Evolutionary conservation across 345 rosid species (phyloP), one percentile per base, ranked within the genome.

Genomic region (Pugionium dolabratum): DNA sequence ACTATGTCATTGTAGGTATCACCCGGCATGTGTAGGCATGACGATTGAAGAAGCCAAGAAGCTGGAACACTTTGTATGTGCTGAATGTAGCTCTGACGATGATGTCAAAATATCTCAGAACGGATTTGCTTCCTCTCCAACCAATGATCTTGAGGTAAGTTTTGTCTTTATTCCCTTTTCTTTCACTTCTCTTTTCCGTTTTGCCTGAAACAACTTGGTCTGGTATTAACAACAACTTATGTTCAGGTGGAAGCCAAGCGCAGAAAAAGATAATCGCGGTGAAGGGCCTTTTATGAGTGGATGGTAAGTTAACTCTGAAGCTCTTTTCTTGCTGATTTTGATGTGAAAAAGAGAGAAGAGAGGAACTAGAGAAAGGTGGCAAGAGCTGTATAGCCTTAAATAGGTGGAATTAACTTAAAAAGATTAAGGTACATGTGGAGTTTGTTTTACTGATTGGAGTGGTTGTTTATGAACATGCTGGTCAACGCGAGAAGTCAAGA

Each of bases 11-110:
- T 74, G 54, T 64, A 92, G 98, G 95, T 89, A 84, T 73, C 96
- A 92, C 76, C 96, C 98, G 54, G 86, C 87, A 10, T 92, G 96
- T 77, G 89, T 84, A 52, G 88, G 84, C 69, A 83, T 86, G 95
- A 84, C 88, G 2, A 83, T 83, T 71, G 93, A 87, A 72, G 90
- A 83, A 72, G 87, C 95, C 6, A 87, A 87, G 76, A 84, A 79
- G 80, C 70, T 87, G 25, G 95, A 87, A 1, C 95, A 84, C 73
- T 92, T 85, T 62, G 79, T 72, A 3, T 92, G 98, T 62, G 68
- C 75, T 59, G 96, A 89, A 62, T 92, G 98, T 76, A 76, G 72
- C 33, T 74, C 91, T 41, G 85, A 80, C 0, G 83, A 83, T 44
- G 87, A 77, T 46, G 53, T 59, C 66, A 85, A 84, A 82, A 85